phyloP scores from a whole-genome alignment of 164 flowering plant species.

The Stephania yunnanensis region DNA sequence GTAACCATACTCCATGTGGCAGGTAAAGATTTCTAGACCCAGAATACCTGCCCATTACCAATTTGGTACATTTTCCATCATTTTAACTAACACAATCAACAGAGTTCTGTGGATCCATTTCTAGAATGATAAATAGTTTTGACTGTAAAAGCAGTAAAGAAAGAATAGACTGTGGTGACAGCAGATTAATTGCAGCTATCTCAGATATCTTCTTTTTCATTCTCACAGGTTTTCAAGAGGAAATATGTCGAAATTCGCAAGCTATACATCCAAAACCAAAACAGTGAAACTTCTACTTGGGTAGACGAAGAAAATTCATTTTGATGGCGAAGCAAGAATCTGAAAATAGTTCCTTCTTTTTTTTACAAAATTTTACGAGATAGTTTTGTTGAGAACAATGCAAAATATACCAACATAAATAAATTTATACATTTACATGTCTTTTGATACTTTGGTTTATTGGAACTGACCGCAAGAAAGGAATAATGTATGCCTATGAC shows the following conservation, averaged over 20 bases:
- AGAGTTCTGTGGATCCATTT: neutral
- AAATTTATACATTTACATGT: neutral
- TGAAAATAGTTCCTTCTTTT: no score
- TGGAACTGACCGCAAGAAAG: neutral
- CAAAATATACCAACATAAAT: no score
- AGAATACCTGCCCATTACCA: neutral
- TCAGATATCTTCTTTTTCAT: neutral
- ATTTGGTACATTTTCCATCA: neutral
- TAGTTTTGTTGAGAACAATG: neutral
- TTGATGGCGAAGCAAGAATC: neutral
- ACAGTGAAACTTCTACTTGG: neutral
- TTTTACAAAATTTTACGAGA: neutral
- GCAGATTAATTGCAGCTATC: no score
- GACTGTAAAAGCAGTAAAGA: neutral
- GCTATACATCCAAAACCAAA: neutral
- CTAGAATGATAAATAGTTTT: neutral
- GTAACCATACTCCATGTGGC: neutral
- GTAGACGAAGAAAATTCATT: neutral
- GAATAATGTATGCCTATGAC: neutral
- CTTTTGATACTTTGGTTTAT: neutral
- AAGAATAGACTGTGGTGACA: neutral
- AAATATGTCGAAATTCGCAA: neutral
- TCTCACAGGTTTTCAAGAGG: neutral
- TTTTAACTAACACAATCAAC: neutral
- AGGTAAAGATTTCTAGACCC: neutral